A percentile compares a stretch with the other conserved stretches of the same genome.
phyloP scores from a whole-genome alignment of 441 rosid species.

The Populus hybrid region DNA sequence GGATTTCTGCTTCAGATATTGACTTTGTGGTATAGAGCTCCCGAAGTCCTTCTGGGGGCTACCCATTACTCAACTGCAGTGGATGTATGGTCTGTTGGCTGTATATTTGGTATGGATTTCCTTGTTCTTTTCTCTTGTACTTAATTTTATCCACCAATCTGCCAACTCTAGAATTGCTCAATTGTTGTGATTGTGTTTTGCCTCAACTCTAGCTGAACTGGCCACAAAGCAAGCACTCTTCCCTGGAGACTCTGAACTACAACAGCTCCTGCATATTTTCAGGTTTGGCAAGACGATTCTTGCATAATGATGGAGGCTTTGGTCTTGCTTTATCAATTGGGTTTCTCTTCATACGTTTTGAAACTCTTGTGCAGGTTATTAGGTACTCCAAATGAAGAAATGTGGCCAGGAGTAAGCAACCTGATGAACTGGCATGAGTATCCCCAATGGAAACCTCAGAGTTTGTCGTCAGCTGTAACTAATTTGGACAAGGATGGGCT shows the following conservation, averaged over 20 bases:
- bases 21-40: conserved; percentile 97
- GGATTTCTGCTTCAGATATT: conserved; percentile 52
- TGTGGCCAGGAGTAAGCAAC: conserved; percentile 93
- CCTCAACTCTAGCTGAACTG: conserved; percentile 58
- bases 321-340: background rate
- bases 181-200: conserved; percentile 5
- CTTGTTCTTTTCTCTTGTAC: background rate
- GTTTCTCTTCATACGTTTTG: background rate
- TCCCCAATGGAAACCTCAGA: conserved; percentile 87
- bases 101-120: conserved; percentile 66
- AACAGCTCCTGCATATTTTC: conserved; percentile 94
- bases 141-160: background rate
- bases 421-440: conserved; percentile 96
- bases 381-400: conserved; percentile 84
- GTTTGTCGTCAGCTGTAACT: conserved; percentile 60
- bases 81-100: conserved; percentile 97
- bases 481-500: conserved; percentile 64
- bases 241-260: conserved; percentile 95
- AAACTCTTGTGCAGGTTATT: conserved; percentile 48
- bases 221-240: conserved; percentile 83
- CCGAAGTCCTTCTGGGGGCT: conserved; percentile 93
- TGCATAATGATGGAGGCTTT: background rate
- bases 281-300: conserved; percentile 31
- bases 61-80: conserved; percentile 98
- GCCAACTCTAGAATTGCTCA: background rate